Conservation (phyloP, 1,139 yeast genomes). For the Sugiyamaella castrensis region DNA sequence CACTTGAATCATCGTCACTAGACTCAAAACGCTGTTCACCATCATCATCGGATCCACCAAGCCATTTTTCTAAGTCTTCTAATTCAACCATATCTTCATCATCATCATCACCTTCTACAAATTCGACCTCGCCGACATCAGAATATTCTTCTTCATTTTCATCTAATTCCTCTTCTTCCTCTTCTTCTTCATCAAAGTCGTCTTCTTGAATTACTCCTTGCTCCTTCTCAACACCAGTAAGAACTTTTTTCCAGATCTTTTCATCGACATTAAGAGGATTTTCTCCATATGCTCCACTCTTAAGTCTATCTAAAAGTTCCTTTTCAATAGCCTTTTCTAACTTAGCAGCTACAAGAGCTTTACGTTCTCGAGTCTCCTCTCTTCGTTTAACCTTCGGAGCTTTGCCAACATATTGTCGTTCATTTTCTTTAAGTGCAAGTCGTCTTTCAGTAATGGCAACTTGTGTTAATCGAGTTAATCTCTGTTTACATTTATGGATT, state of each 20-base stretch:
- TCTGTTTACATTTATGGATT: conserved; percentile 91
- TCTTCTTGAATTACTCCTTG: conserved; percentile 63
- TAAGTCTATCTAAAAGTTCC: conserved; percentile 87
- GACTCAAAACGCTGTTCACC: conserved; percentile 16
- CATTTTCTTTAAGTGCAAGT: conserved; percentile 84
- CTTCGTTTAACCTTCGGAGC: conserved; percentile 93
- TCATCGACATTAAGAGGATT: conserved; percentile 96
- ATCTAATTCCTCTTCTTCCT: conserved; percentile 44
- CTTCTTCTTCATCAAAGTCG: conserved; percentile 60
- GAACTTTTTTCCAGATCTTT: conserved; percentile 89
- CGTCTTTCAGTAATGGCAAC: conserved; percentile 96
- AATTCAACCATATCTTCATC: conserved; percentile 36
- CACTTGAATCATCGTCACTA: conserved; percentile 34
- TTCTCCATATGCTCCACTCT: conserved; percentile 98
- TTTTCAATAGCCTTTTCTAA: conserved; percentile 95
- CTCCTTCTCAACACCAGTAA: conserved; percentile 65
- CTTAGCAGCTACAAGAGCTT: conserved; percentile 94
- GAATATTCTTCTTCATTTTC: conserved; percentile 42
- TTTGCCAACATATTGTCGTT: conserved; percentile 86
- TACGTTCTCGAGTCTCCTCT: conserved; percentile 90
- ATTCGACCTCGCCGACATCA: conserved; percentile 58
- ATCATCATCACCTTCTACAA: conserved; percentile 66
- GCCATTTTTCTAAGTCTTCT: conserved; percentile 36
- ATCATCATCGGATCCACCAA: conserved; percentile 35
- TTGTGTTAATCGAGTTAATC: conserved; percentile 90